phyloP scores from a whole-genome alignment of 495 filamentous ascomycete species.

The Thermothielavioides terrestris region DNA sequence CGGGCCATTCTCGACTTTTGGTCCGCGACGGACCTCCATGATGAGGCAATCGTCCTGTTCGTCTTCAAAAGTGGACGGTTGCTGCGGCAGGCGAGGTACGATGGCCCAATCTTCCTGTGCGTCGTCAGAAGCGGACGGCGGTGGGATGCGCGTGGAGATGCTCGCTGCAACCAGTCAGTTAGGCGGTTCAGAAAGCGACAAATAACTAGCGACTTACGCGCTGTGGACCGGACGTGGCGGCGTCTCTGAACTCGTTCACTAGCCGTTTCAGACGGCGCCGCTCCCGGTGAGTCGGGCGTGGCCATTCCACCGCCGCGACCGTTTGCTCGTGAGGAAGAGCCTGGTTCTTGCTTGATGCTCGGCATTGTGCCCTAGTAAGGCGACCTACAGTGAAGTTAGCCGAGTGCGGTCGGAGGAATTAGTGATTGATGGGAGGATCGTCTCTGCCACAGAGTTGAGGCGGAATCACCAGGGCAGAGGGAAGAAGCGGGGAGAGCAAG shows the following conservation, averaged over 20 bases:
- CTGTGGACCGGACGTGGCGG: constrained; percentile 11
- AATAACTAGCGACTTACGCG: constrained; percentile 16
- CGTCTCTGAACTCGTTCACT: constrained; percentile 1
- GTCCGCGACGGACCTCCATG: constrained; percentile 13
- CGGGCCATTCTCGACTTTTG: background rate
- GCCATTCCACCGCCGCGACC: background rate
- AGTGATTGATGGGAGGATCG: too few relatives aligned
- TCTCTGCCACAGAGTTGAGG: too few relatives aligned
- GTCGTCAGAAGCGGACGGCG: constrained; percentile 1
- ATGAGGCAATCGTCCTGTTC: constrained; percentile 13
- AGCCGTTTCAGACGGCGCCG: background rate
- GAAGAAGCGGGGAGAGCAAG: too few relatives aligned
- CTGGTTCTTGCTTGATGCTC: constrained; percentile 6
- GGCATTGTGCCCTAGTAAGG: background rate
- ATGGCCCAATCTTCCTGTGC: constrained; percentile 12
- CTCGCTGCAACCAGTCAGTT: constrained; percentile 18
- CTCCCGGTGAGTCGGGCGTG: background rate
- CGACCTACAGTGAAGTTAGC: too few relatives aligned
- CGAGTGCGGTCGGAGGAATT: too few relatives aligned
- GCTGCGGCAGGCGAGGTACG: background rate
- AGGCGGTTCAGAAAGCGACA: background rate
- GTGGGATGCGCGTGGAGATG: constrained; percentile 10
- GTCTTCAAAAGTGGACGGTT: too few relatives aligned
- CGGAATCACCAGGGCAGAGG: too few relatives aligned
- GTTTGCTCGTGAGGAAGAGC: background rate